These are phyloP conservation scores for Aphanoascus verrucosus DNA, from an alignment of 2,329 filamentous ascomycete genomes.

Conservation along the genomic window DNA sequence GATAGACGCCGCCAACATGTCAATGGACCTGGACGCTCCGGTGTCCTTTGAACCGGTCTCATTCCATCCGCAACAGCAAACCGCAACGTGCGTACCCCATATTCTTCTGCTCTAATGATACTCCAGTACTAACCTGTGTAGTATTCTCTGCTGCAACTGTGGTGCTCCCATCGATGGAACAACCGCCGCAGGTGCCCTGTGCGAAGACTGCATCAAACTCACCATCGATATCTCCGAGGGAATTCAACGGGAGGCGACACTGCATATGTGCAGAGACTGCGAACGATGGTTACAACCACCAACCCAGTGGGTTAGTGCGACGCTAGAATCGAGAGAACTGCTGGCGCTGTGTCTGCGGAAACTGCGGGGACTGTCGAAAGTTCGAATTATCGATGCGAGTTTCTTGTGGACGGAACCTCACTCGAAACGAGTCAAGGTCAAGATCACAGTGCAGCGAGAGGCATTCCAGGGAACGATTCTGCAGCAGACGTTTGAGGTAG, in stretches of 20 bases:
- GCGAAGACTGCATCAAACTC: slow-evolving; percentile 90
- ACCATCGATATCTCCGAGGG: slow-evolving; percentile 87
- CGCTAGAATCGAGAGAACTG: slow-evolving; percentile 81
- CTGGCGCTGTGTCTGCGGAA: slow-evolving; percentile 85
- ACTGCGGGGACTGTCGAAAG: slow-evolving; percentile 73
- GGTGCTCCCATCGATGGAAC: slow-evolving; percentile 93
- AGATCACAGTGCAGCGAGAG: slow-evolving; percentile 80
- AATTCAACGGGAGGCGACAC: slow-evolving; percentile 77
- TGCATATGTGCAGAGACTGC: slow-evolving; percentile 90
- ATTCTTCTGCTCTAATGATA: not conserved
- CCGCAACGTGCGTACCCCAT: slow-evolving; percentile 44
- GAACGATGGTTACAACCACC: slow-evolving; percentile 88
- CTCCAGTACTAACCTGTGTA: slow-evolving; percentile 26
- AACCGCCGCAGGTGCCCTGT: slow-evolving; percentile 71
- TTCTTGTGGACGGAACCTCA: slow-evolving; percentile 99
- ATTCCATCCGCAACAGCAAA: slow-evolving; percentile 29
- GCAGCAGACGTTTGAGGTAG: slow-evolving; percentile 91
- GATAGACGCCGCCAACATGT: slow-evolving; percentile 33
- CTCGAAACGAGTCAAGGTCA: slow-evolving; percentile 82
- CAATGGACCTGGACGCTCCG: slow-evolving; percentile 50
- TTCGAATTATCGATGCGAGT: slow-evolving; percentile 86
- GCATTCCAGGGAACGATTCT: slow-evolving; percentile 57
- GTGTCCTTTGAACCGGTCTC: slow-evolving; percentile 37
- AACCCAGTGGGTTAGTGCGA: slow-evolving; percentile 70
- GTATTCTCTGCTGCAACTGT: slow-evolving; percentile 97